These are phyloP conservation scores for Asterochloris sp. DNA, from an alignment of 139 green algal species.

Conservation along the genomic window DNA sequence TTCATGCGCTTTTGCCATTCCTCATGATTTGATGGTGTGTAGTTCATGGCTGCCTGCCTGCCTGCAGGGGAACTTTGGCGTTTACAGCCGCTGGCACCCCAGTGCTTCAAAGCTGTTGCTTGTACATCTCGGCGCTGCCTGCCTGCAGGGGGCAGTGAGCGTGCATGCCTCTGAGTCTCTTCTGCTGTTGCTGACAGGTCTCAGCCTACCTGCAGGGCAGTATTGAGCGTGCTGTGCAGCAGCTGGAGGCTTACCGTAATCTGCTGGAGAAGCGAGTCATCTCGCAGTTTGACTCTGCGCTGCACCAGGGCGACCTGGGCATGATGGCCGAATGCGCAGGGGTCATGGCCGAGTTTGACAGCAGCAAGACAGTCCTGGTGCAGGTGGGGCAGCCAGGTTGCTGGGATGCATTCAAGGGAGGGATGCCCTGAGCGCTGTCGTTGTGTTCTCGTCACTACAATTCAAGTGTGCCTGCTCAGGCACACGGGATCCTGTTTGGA, in stretches of 20 bases:
- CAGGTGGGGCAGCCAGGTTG: slow-evolving; percentile 5
- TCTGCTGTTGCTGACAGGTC: no score
- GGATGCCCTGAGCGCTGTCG: no score
- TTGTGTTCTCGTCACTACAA: no score
- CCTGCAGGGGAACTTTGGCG: no score
- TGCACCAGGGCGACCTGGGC: slow-evolving; percentile 30
- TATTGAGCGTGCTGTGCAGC: slow-evolving; percentile 38
- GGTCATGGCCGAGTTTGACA: slow-evolving; percentile 58
- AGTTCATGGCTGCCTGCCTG: no score
- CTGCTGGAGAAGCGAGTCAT: slow-evolving; percentile 63
- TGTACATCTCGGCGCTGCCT: background rate
- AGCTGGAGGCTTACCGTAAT: slow-evolving; percentile 58
- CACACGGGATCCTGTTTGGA: no score
- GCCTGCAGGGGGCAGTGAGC: background rate
- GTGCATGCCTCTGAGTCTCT: background rate
- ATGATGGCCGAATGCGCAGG: slow-evolving; percentile 56
- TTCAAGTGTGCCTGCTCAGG: no score
- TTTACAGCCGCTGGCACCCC: no score
- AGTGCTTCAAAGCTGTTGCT: no score
- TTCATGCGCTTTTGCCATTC: no score
- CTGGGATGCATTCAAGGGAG: no score
- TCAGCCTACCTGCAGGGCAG: slow-evolving; percentile 23
- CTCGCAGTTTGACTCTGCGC: slow-evolving; percentile 56
- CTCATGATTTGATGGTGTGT: no score
- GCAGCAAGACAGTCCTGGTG: slow-evolving; percentile 15